Evolutionary conservation across 495 filamentous ascomycete species (phyloP), one percentile per base, ranked within the genome.

Genomic region (Neurospora sp.): DNA sequence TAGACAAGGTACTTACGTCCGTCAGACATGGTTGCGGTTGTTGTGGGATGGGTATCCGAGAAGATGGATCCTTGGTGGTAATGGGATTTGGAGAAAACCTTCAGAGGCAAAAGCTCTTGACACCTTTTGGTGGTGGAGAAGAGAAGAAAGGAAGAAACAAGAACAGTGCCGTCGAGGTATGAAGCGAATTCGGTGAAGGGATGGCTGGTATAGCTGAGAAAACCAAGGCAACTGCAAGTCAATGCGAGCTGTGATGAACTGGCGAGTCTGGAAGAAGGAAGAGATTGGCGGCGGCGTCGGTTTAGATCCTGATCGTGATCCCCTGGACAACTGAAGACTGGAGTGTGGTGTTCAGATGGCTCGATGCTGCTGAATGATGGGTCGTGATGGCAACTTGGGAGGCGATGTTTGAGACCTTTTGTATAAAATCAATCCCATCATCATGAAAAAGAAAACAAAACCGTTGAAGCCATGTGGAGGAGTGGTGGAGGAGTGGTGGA

Each of bases 231-330:
- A 70, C 70, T 75, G 75, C 74, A 76, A 44, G 62, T 76, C 66
- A 72, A 78, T 77, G 75, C 76, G 75, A 69, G 59, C 69, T 71
- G 54, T 41, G 70, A 71, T 39, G 69, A 69, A 72, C 14, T 66
- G 73, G 69, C 72, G 75, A 76, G 77, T 73, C 79, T 77, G 73
- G 77, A 79, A 78, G 59, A 39, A 79, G 23, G 73, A 75, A 79
- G 73, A 80, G 76, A 78, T 77, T 78, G 75, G 75, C 75, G 76
- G 54, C 54, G 27, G 54, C 54, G 54, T 39, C 20, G 23, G 44
- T 69, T 40, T 10, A 31, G 39, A 48, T 69, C 35, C 18, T 38
- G 71, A 31, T 46, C 31, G 37, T 39, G 42, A 59, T 4, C 6
- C 27, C 54, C 54, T 35, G 54, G 54, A 66, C 54, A 35, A 66